Evolutionary conservation across 164 flowering plant genomes (phyloP), one percentile per base, ranked within the genome.

Genomic region (Chloranthus sessilifolius): DNA sequence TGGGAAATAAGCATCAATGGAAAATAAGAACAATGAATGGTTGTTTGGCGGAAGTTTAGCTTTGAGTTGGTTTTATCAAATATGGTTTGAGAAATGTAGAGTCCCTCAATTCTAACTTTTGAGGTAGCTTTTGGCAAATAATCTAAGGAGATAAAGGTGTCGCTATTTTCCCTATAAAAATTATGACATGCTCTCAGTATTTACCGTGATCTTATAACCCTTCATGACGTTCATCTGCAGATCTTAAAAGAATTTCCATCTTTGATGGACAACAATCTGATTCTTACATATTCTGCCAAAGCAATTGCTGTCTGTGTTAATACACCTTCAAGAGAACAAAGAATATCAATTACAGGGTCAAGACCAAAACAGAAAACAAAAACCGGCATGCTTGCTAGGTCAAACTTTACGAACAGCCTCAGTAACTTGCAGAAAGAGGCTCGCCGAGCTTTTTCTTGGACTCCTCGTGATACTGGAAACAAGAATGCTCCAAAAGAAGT

Each of bases 371-470:
- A 71, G 51, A 94, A 83, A 72, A 31, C 71, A 44, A 79, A 69
- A 68, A 23, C 74, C 2, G 85, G 82, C 54, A 69, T 64, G 12
- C 75, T 92, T 42, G 58, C 74, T 16, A 71, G 69, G 69, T 76
- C 87, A 57, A 85, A 89, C 41, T 84, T 94, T 50, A 60, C 80
- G 12, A 81, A 70, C 64, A 87, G 97, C 66, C 69, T 94, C 45
- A 86, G 80, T 65, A 85, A 89, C 66, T 73, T 94, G 60, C 96
- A 89, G 50, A 94, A 78, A 65, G 99, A 92, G 69, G 95, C 99
- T 47, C 83, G 99, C 17, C 70, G 97, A 63, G 96, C 97, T 48
- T 87, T 94, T 60, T 94, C 99, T 52, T 92, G 99, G 99, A 59
- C 84, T 33, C 83, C 92, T 39, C 91, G 94, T 50, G 82, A 78